A percentile compares a stretch with the other conserved stretches of the same genome.
Conservation (phyloP, 2,329 filamentous ascomycete genomes). For the Ceratocystiopsis sp. region DNA sequence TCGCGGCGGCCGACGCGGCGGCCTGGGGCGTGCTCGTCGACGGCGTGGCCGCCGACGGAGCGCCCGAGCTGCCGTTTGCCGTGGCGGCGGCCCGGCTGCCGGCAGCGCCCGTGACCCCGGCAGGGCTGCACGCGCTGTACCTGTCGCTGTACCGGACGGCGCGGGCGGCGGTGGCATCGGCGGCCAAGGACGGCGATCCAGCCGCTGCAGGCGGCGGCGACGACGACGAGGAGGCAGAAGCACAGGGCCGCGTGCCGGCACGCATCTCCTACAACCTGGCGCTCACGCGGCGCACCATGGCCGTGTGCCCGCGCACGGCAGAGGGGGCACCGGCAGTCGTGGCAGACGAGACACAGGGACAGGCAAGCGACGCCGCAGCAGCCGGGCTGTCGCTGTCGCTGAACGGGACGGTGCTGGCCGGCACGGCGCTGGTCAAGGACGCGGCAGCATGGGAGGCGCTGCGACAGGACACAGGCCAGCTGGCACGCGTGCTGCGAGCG, state of each 20-base stretch:
- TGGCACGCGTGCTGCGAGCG: conserved; percentile 22
- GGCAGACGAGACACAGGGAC: too few species aligned
- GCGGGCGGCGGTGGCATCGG: conserved; percentile 13
- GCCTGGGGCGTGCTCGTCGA: conserved; percentile 36
- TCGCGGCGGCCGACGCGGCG: conserved; percentile 15
- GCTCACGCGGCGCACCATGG: conserved; percentile 35
- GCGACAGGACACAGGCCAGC: conserved; percentile 20
- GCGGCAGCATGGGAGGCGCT: conserved; percentile 39
- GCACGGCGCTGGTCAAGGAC: conserved; percentile 45
- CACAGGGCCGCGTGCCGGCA: conserved; percentile 22
- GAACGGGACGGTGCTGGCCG: conserved; percentile 47
- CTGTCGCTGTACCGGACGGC: conserved; percentile 29
- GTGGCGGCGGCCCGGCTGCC: conserved; percentile 3
- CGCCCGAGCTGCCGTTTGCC: conserved; percentile 2
- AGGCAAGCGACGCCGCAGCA: neutral
- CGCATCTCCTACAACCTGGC: conserved; percentile 48
- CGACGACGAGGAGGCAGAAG: conserved; percentile 7
- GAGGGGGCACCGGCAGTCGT: conserved; percentile 26
- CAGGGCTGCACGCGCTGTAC: conserved; percentile 23
- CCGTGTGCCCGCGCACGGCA: conserved; percentile 34
- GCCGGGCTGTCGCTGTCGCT: conserved; percentile 28
- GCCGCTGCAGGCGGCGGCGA: neutral
- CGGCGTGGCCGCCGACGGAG: conserved; percentile 2
- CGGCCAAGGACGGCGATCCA: too few species aligned
- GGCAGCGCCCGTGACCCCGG: neutral